These are phyloP conservation scores for Aspergillus nidulans DNA, from an alignment of 495 filamentous ascomycete species.

Conservation along the genomic window DNA sequence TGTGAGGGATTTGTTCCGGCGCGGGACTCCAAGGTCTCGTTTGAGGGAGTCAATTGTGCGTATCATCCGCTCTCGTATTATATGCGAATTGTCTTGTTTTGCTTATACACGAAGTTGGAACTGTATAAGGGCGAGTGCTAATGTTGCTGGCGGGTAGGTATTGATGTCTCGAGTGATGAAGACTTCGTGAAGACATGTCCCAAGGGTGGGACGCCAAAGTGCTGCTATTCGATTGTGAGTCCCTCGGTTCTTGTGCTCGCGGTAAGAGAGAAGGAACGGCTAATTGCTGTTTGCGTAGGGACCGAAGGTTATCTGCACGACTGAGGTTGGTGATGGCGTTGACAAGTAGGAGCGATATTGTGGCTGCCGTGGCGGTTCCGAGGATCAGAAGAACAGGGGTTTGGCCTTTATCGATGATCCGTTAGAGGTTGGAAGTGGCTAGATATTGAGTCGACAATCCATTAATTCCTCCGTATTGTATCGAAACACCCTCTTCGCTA, in stretches of 20 bases:
- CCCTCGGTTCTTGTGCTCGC: not conserved
- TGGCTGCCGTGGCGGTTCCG: not conserved
- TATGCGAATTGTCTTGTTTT: not conserved
- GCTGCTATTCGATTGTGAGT: constrained; percentile 21
- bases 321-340: not conserved
- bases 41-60: constrained; percentile 30
- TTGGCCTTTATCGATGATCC: not conserved
- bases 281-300: not conserved
- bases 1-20: constrained; percentile 27
- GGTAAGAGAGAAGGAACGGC: not conserved
- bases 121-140: not conserved
- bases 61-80: not conserved
- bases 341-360: not conserved
- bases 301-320: constrained; percentile 2
- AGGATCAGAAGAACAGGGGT: not conserved
- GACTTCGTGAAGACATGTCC: constrained; percentile 9
- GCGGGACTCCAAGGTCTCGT: constrained; percentile 18
- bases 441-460: constrained; percentile 8
- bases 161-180: not conserved
- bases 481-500: constrained; percentile 42
- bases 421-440: not conserved
- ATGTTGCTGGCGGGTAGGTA: constrained; percentile 2
- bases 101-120: not conserved
- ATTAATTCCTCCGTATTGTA: constrained; percentile 44
- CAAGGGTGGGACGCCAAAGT: constrained; percentile 11